Conservation (phyloP, 2,329 filamentous ascomycete species). For the Penicillium nordicum region DNA sequence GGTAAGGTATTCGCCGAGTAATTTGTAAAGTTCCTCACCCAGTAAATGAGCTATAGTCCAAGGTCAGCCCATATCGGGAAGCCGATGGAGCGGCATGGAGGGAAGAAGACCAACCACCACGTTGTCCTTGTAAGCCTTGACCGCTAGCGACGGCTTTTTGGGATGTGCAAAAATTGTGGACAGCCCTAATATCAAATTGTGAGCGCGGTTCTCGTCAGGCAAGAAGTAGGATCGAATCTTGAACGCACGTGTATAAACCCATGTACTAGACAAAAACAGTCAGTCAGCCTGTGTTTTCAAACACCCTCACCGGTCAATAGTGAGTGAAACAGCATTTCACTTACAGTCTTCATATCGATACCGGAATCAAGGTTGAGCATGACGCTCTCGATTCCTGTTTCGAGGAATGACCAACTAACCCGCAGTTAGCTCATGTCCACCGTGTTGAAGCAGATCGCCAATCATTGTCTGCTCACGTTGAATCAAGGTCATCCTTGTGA, state of each 20-base stretch:
- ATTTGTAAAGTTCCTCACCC: slow-evolving; percentile 92
- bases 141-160: slow-evolving; percentile 78
- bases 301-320: background rate
- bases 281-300: slow-evolving; percentile 11
- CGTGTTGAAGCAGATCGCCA: background rate
- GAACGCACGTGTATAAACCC: slow-evolving; percentile 80
- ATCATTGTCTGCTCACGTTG: slow-evolving; percentile 52
- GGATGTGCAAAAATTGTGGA: slow-evolving; percentile 98
- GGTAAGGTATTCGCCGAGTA: slow-evolving; percentile 81
- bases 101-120: slow-evolving; percentile 60
- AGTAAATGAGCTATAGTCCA: slow-evolving; percentile 71
- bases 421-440: slow-evolving; percentile 17
- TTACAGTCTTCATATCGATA: slow-evolving; percentile 83
- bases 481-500: slow-evolving; percentile 57
- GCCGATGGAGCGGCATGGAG: background rate
- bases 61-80: background rate
- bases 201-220: slow-evolving; percentile 24
- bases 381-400: slow-evolving; percentile 83
- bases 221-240: background rate
- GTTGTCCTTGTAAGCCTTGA: slow-evolving; percentile 55
- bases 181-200: slow-evolving; percentile 56
- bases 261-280: slow-evolving; percentile 63
- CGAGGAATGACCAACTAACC: slow-evolving; percentile 80
- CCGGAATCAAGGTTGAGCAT: slow-evolving; percentile 90
- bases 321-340: background rate